Evolutionary conservation across 1,139 yeast species (phyloP).

Genomic region (Arxiozyma slooffiae): DNA sequence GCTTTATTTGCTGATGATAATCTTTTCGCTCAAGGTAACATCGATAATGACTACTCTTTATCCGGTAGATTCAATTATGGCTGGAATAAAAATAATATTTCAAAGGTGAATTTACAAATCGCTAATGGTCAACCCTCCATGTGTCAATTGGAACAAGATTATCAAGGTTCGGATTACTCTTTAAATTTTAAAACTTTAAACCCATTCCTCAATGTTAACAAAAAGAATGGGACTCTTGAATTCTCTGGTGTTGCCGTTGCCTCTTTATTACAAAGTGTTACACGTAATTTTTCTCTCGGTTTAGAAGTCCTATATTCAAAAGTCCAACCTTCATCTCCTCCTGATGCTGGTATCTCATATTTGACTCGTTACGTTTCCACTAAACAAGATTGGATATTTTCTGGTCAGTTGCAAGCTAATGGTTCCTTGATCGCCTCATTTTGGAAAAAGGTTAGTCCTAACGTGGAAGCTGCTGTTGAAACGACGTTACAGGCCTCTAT

Average conservation of each 20-base stretch:
- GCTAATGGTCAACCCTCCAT: constrained; percentile 86
- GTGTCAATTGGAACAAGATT: constrained; percentile 95
- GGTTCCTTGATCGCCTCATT: constrained; percentile 84
- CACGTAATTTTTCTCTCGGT: constrained; percentile 80
- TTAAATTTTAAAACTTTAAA: constrained; percentile 83
- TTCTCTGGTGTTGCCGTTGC: constrained; percentile 89
- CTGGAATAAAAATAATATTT: constrained; percentile 70
- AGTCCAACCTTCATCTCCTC: constrained; percentile 66
- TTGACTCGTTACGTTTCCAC: constrained; percentile 83
- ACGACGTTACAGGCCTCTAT: constrained; percentile 74
- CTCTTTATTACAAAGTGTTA: constrained; percentile 79
- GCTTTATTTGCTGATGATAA: constrained; percentile 85
- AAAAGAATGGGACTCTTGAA: constrained; percentile 38
- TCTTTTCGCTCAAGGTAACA: constrained; percentile 79
- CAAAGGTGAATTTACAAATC: constrained; percentile 82
- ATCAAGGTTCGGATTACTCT: constrained; percentile 80
- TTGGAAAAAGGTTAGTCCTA: constrained; percentile 88
- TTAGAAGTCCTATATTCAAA: constrained; percentile 85
- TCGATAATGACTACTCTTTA: constrained; percentile 77
- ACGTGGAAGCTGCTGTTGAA: constrained; percentile 95
- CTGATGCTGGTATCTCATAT: constrained; percentile 86
- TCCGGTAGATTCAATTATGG: constrained; percentile 89
- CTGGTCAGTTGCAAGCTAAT: constrained; percentile 90
- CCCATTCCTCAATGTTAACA: constrained; percentile 59
- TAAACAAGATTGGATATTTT: constrained; percentile 69